A percentile compares a stretch with the other conserved stretches of the same genome.
phyloP scores from a whole-genome alignment of 768 basidiomycete species.

The Hericium erinaceus region DNA sequence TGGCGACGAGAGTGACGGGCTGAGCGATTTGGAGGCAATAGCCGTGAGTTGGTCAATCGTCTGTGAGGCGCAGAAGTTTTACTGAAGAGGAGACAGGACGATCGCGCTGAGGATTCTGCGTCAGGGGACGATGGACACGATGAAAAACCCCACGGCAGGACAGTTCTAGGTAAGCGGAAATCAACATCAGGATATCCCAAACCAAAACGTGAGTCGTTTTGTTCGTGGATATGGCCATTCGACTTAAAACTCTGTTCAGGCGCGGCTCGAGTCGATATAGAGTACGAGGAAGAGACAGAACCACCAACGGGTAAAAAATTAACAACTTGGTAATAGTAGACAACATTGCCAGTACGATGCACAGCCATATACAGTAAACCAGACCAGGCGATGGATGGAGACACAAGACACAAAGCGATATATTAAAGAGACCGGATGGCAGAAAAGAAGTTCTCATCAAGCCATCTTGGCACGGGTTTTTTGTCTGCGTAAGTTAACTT shows the following conservation, averaged over 20 bases:
- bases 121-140: conserved; percentile 33
- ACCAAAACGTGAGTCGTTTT: conserved; percentile 20
- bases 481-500: conserved; percentile 40
- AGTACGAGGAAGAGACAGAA: conserved; percentile 92
- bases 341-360: too few relatives aligned
- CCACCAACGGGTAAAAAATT: not conserved
- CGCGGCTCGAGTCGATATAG: conserved; percentile 84
- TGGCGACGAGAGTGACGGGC: conserved; percentile 45
- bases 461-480: conserved; percentile 2
- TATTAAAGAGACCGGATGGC: not conserved
- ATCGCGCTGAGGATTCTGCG: not conserved
- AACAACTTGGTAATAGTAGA: not conserved
- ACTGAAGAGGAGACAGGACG: not conserved
- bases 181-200: conserved; percentile 29
- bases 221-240: not conserved
- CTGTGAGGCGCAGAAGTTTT: not conserved
- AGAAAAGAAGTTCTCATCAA: not conserved
- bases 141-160: conserved; percentile 24
- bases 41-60: conserved; percentile 35
- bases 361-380: too few relatives aligned
- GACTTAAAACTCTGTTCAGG: conserved; percentile 25
- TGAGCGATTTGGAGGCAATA: conserved; percentile 65
- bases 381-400: not conserved
- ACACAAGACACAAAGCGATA: not conserved
- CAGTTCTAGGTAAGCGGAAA: conserved; percentile 63